Base-by-base conservation (phyloP, 768 basidiomycete genomes). In the Porphyrellus cyaneotinctus region DNA sequence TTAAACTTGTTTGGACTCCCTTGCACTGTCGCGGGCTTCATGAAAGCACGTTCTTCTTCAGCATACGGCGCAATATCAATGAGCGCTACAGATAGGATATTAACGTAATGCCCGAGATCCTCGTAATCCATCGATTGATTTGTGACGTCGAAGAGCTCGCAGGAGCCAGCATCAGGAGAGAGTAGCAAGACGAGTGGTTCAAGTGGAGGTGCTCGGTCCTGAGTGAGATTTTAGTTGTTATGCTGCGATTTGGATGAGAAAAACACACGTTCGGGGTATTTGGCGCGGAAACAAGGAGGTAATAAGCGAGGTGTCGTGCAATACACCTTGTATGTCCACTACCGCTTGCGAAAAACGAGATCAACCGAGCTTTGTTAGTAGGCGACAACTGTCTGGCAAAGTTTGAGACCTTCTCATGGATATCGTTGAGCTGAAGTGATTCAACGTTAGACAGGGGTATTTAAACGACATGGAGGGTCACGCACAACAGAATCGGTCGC, bases 121-220 rank as follows among this genome's bases (percentile, higher is more conserved):
- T 82, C 77, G 52, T 83, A 90, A 66, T 88, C 80, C 4, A 78
- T 72, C n/a, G 49, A 82, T 18, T 78, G 74, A 13, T 78, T 75
- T 23, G 78, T 56, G 35, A 85, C 61, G 22, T 81, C 76, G 55
- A 90, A 84, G 41, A 79, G 68, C 23, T 75, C 77, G 35, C 56
- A 32, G 46, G 71, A 65, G 52, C 74, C 74, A 30, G 70, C 60
- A 2, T 74, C 66, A 18, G 75, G 73, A 3, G 78, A 73, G 48
- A 91, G 70, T n/a, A 80, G 64, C 8, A 73, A 63, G 20, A 82
- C 64, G 10, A 87, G 58, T 3, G 75, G 72, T n/a, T 65, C 50
- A 9, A 91, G 74, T 4, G 81, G 72, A 10, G 82, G 84, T 14
- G 78, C 65, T 18, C 70, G 59, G 42, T 65, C 64, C 83, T 83